Percentiles rank a stretch among this genome's conserved stretches.
phyloP scores from a whole-genome alignment of 2,329 filamentous ascomycete species.

The Trichoderma atrobrunneum region DNA sequence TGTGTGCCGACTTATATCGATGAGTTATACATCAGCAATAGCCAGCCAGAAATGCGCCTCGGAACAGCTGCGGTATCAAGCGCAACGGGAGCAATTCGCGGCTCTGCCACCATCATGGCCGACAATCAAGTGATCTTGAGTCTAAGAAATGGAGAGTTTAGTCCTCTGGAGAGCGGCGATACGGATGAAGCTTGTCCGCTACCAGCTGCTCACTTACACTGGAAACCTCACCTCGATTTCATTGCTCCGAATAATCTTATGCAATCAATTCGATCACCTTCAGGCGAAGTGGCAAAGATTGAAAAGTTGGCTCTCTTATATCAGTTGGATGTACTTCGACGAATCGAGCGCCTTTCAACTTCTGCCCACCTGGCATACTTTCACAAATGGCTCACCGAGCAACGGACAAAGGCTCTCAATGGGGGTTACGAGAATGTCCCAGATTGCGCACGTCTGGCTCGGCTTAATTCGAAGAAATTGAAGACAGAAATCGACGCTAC shows the following conservation, averaged over 20 bases:
- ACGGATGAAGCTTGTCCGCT: background rate
- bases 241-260: constrained; percentile 1
- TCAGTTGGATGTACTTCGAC: background rate
- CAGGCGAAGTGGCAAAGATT: background rate
- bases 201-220: background rate
- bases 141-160: background rate
- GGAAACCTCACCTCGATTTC: constrained; percentile 3
- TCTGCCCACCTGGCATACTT: background rate
- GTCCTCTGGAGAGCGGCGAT: background rate
- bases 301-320: background rate
- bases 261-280: background rate
- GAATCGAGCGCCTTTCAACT: background rate
- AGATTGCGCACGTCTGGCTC: background rate
- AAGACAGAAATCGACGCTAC: background rate
- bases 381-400: constrained; percentile 10
- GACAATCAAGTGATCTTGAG: background rate
- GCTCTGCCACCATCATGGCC: background rate
- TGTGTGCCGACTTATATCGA: constrained; percentile 8
- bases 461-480: background rate
- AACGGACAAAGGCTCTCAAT: background rate
- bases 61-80: background rate
- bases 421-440: background rate
- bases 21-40: constrained; percentile 1
- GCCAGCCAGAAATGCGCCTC: background rate
- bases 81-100: background rate